Evolutionary conservation across 139 green algal species (phyloP).

Genomic region (Chlorella sp.): DNA sequence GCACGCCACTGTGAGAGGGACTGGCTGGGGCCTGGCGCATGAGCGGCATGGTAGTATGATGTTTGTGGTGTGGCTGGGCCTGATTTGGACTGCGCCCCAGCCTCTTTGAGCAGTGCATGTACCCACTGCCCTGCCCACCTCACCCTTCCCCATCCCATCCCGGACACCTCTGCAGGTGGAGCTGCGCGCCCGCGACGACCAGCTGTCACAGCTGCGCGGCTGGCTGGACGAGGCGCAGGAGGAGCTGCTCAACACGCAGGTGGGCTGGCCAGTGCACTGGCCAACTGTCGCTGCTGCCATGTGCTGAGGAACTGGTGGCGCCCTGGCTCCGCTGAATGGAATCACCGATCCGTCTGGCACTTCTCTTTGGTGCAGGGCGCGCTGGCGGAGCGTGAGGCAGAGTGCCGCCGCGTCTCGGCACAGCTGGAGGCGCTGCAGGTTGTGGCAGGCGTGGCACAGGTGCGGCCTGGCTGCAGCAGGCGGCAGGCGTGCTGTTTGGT

Average conservation of each 20-base stretch:
- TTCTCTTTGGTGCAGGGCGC: neutral
- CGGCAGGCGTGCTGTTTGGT: too few relatives aligned
- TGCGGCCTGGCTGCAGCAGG: neutral
- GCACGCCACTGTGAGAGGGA: neutral
- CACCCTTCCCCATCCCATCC: neutral
- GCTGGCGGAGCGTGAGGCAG: slow-evolving; percentile 28
- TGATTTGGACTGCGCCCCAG: neutral
- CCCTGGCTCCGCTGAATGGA: too few relatives aligned
- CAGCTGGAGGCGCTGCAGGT: slow-evolving; percentile 16
- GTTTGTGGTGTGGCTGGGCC: neutral
- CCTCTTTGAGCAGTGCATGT: neutral
- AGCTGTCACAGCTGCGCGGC: slow-evolving; percentile 14
- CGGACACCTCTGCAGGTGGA: neutral
- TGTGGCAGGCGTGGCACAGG: neutral
- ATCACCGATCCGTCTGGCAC: too few relatives aligned
- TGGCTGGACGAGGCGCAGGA: slow-evolving; percentile 37
- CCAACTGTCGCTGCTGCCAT: too few relatives aligned
- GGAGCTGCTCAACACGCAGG: slow-evolving; percentile 32
- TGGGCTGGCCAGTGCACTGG: too few relatives aligned
- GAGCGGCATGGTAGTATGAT: too few relatives aligned
- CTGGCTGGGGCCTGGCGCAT: too few relatives aligned
- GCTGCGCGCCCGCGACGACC: slow-evolving; percentile 15
- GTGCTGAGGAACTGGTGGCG: too few relatives aligned
- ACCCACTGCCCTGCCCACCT: too few relatives aligned
- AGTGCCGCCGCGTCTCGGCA: neutral